Percentiles rank a stretch among this genome's conserved stretches.
Evolutionary conservation across 2,329 filamentous ascomycete species (phyloP).

Genomic region (Diaporthe nobilis): DNA sequence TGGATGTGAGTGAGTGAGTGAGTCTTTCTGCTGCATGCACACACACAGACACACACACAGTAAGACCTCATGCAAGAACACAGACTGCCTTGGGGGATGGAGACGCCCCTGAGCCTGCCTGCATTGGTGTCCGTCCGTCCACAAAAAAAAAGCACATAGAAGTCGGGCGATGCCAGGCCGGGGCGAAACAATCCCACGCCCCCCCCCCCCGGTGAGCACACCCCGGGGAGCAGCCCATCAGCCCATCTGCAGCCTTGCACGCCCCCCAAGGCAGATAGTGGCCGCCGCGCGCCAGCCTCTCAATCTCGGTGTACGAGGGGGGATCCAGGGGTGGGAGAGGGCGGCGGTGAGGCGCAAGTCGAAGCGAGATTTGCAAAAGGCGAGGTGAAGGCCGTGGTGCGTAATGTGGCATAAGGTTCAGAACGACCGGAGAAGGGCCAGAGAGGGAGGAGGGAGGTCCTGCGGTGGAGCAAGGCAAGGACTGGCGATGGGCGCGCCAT

Average conservation of each 20-base stretch:
- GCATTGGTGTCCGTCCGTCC: constrained; percentile 27
- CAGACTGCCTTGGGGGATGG: not conserved
- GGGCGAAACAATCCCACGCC: not conserved
- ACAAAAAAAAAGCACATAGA: not conserved
- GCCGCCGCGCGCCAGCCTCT: constrained; percentile 4
- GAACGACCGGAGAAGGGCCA: constrained; percentile 11
- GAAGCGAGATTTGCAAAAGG: constrained; percentile 26
- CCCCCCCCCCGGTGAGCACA: not conserved
- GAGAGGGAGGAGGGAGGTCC: not conserved
- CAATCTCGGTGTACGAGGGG: not conserved
- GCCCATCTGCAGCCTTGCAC: constrained; percentile 16
- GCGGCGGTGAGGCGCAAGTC: constrained; percentile 22
- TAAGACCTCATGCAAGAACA: not conserved
- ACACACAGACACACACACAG: not conserved
- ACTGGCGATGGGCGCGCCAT: constrained; percentile 11
- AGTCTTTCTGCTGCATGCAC: not conserved
- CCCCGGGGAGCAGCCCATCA: constrained; percentile 2
- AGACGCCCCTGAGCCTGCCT: not conserved
- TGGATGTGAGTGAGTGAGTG: not conserved
- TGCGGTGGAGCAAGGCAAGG: constrained; percentile 11
- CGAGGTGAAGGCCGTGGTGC: constrained; percentile 9
- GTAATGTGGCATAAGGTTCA: constrained; percentile 3
- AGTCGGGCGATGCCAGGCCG: constrained; percentile 18
- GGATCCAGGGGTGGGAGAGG: not conserved
- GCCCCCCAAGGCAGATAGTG: constrained; percentile 1